Conservation (phyloP, 345 rosid species). For the Alliaria petiolata region DNA sequence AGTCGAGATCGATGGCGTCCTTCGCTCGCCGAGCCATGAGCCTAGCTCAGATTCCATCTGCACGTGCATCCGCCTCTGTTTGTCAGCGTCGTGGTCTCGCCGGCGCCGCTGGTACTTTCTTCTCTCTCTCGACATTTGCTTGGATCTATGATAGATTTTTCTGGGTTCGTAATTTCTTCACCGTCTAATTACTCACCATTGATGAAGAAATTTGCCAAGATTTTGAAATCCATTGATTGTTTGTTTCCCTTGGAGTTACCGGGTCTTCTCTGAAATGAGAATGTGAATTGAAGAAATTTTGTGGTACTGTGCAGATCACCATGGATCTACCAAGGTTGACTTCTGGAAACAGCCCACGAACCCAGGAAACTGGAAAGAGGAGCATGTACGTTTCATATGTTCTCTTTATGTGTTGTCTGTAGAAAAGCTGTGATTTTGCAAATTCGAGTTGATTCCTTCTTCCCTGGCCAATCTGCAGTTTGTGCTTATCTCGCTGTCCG, state of each 20-base stretch:
- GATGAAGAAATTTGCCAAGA: neutral
- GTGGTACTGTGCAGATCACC: constrained; percentile 59
- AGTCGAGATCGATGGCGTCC: constrained; percentile 28
- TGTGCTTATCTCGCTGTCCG: constrained; percentile 61
- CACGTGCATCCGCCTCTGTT: constrained; percentile 28
- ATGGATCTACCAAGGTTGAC: constrained; percentile 74
- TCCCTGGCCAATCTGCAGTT: constrained; percentile 40
- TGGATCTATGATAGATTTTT: neutral
- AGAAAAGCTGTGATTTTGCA: neutral
- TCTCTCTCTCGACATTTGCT: neutral
- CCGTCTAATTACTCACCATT: neutral
- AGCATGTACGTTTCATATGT: constrained; percentile 56
- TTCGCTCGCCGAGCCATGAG: constrained; percentile 37
- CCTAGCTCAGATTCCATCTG: constrained; percentile 31
- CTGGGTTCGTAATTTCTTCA: neutral
- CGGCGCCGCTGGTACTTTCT: constrained; percentile 68
- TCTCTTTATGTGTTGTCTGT: neutral
- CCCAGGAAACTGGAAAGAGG: constrained; percentile 94
- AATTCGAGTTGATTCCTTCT: neutral
- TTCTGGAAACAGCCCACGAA: constrained; percentile 82
- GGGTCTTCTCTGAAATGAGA: no score
- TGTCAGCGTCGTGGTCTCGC: constrained; percentile 75
- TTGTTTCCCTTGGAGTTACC: no score
- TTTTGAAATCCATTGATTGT: neutral
- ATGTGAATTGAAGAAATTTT: neutral